Evolutionary conservation across 2,329 filamentous ascomycete species (phyloP).

Genomic region (Fusarium nanum): DNA sequence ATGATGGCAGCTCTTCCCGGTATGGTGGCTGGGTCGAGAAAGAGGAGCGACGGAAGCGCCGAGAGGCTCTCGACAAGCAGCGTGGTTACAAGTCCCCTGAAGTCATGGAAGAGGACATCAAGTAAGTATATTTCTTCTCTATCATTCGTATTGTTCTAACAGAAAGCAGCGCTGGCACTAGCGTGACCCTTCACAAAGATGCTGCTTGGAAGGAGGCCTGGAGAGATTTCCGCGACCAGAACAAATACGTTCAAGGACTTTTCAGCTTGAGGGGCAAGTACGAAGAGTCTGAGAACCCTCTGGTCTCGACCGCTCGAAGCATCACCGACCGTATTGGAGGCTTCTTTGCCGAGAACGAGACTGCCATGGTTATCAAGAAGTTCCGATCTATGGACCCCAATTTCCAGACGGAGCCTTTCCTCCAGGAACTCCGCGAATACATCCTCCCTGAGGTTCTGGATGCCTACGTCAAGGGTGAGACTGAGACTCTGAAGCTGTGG

Average conservation of each 20-base stretch:
- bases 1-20: conserved; percentile 94
- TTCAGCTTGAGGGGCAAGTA: conserved; percentile 89
- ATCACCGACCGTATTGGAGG: conserved; percentile 93
- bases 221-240: conserved; percentile 92
- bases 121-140: conserved; percentile 72
- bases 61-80: conserved; percentile 78
- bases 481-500: conserved; percentile 92
- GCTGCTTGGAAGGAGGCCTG: conserved; percentile 98
- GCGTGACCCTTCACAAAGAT: conserved; percentile 95
- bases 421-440: conserved; percentile 96
- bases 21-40: conserved; percentile 98
- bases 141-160: conserved; percentile 45
- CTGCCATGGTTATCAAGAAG: conserved; percentile 96
- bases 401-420: conserved; percentile 95
- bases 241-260: conserved; percentile 86
- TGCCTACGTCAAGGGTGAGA: conserved; percentile 96
- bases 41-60: conserved; percentile 85
- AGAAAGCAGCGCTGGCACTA: conserved; percentile 82
- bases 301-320: conserved; percentile 91
- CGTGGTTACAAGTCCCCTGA: conserved; percentile 61
- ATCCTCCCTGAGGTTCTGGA: conserved; percentile 97
- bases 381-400: conserved; percentile 95
- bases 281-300: conserved; percentile 96
- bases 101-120: conserved; percentile 82
- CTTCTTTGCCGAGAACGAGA: conserved; percentile 99